Base-by-base conservation (phyloP, 2,329 filamentous ascomycete species). In the Didymella segeticola region DNA sequence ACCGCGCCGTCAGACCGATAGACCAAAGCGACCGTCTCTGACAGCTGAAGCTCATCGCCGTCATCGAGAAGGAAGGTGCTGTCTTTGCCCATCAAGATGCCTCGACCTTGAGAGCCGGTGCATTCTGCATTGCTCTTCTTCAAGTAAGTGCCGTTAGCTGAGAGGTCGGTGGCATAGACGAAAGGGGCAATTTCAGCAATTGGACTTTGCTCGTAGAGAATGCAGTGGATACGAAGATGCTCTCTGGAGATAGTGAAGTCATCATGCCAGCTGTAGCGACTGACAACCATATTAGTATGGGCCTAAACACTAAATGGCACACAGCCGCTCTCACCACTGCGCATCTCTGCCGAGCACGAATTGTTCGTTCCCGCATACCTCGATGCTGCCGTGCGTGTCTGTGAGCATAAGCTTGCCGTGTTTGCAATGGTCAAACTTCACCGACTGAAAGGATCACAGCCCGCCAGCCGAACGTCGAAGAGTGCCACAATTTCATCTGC, bases 141-240 rank as follows among this genome's bases (percentile, higher is more conserved):
- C 6, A 80, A 48, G 19, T 64, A 61, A 6, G 78, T 77, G 6
- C 76, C 69, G 53, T 81, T 81, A 29, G 67, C 68, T 0, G 80
- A 82, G 2, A 80, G 42, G 46, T 80, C 75, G 31, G 78, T 73
- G 12, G 73, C 74, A 58, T 82, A 82, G 2, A 82, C 72, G 48
- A 82, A 73, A 5, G 80, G 79, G 3, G 74, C 64, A 10, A 80
- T 71, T 2, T 59, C 55, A 10, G 69, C 58, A 20, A 65, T 49
- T 12, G 65, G 63, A 22, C 73, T 63, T 48, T 77, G 69, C 27
- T 79, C 79, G 52, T 77, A 82, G 1, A 79, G 47, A 41, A 82
- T 72, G 59, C 78, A 79, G 57, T 79, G 77, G 36, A 82, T 68
- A 19, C 72, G 72, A 14, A 82, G 58, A 67, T 82, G 80, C 47